A percentile compares a stretch with the other conserved stretches of the same genome.
Evolutionary conservation across 2,329 filamentous ascomycete genomes (phyloP).

Genomic region (Zymoseptoria brevis): DNA sequence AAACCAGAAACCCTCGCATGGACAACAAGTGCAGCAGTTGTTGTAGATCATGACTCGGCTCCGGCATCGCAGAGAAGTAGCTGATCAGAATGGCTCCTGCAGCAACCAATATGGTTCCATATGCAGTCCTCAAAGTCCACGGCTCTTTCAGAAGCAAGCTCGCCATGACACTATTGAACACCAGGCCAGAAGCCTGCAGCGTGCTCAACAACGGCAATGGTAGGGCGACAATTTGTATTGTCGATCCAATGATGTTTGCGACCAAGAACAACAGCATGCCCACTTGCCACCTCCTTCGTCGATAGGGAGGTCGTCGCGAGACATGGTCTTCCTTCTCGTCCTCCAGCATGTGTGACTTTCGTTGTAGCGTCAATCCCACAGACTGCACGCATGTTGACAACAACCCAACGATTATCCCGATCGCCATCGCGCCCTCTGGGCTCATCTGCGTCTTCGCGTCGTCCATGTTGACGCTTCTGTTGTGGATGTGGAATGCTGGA

Average conservation of each 20-base stretch:
- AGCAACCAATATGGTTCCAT: slow-evolving; percentile 82
- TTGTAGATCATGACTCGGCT: slow-evolving; percentile 78
- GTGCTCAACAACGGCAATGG: slow-evolving; percentile 91
- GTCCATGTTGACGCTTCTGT: neutral
- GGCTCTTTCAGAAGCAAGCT: slow-evolving; percentile 86
- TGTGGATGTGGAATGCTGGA: neutral
- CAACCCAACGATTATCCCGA: slow-evolving; percentile 88
- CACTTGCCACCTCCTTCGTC: slow-evolving; percentile 83
- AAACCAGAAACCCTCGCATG: slow-evolving; percentile 68
- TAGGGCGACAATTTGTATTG: slow-evolving; percentile 93
- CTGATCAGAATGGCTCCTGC: slow-evolving; percentile 85
- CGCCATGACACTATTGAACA: slow-evolving; percentile 98
- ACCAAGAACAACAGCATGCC: slow-evolving; percentile 97
- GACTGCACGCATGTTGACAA: slow-evolving; percentile 92
- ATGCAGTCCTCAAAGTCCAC: slow-evolving; percentile 87
- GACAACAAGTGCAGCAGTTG: slow-evolving; percentile 72
- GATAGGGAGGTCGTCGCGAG: slow-evolving; percentile 76
- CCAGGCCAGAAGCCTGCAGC: slow-evolving; percentile 86
- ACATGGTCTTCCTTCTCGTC: slow-evolving; percentile 81
- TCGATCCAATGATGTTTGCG: slow-evolving; percentile 88
- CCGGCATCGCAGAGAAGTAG: slow-evolving; percentile 85
- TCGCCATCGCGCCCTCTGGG: slow-evolving; percentile 26
- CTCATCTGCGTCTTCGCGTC: neutral
- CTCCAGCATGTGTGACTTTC: slow-evolving; percentile 96
- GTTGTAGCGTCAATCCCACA: slow-evolving; percentile 87